These are phyloP conservation scores for Arctium lappa DNA, from an alignment of 129 eudicot genomes.

Conservation along the genomic window DNA sequence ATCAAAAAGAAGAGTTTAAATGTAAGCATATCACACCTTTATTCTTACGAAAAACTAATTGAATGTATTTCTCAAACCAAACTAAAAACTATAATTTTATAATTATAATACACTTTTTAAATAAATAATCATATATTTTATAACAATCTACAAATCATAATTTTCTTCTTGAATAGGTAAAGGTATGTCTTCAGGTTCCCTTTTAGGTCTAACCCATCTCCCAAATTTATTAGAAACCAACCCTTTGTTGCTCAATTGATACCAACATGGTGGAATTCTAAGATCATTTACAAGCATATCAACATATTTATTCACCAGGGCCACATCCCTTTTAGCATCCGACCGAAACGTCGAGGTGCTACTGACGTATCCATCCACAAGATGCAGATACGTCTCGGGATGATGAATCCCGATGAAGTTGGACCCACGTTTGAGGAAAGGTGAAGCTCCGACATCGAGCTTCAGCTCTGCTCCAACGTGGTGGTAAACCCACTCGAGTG, in stretches of 20 bases:
- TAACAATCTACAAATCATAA: slow-evolving; percentile 7
- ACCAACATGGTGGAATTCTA: slow-evolving; percentile 71
- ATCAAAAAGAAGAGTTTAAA: too few relatives aligned
- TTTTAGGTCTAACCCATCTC: slow-evolving; percentile 68
- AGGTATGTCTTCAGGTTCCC: slow-evolving; percentile 74
- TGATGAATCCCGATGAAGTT: slow-evolving; percentile 59
- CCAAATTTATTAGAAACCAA: slow-evolving; percentile 57
- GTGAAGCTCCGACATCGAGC: slow-evolving; percentile 60
- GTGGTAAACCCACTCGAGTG: slow-evolving; percentile 78
- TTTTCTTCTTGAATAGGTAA: slow-evolving; percentile 49
- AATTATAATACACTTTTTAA: not conserved
- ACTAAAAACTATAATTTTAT: not conserved
- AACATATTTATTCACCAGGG: slow-evolving; percentile 68
- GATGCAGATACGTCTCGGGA: slow-evolving; percentile 78
- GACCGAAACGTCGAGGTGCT: slow-evolving; percentile 38
- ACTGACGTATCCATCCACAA: slow-evolving; percentile 59
- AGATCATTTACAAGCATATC: slow-evolving; percentile 76
- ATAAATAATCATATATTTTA: not conserved
- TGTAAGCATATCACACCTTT: too few relatives aligned
- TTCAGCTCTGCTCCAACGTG: slow-evolving; percentile 78
- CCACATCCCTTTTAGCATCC: slow-evolving; percentile 63
- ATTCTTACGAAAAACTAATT: not conserved
- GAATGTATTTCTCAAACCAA: not conserved
- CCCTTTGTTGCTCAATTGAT: slow-evolving; percentile 70
- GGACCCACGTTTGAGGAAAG: slow-evolving; percentile 56